A percentile compares a stretch with the other conserved stretches of the same genome.
Evolutionary conservation across 768 basidiomycete genomes (phyloP).

Genomic region (Heimioporus sp.): DNA sequence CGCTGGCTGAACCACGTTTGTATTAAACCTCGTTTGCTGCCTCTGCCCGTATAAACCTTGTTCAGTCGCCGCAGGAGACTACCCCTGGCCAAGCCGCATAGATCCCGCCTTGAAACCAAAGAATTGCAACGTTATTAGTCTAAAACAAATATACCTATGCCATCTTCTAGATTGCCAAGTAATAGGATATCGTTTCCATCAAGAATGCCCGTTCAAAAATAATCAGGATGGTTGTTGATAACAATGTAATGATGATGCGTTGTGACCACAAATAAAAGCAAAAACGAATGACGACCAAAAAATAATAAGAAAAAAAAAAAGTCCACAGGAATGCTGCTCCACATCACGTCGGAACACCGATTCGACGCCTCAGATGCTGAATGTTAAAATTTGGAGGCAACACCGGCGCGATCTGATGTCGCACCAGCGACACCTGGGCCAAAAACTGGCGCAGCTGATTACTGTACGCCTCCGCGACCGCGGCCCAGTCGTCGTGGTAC

Average conservation of each 20-base stretch:
- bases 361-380: constrained; percentile 30
- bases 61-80: too few species aligned
- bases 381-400: constrained; percentile 32
- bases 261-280: neutral
- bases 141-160: neutral
- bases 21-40: too few species aligned
- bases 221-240: neutral
- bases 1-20: too few species aligned
- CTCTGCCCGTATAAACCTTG: too few species aligned
- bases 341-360: constrained; percentile 22
- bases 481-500: constrained; percentile 27
- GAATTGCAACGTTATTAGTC: too few species aligned
- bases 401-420: constrained; percentile 31
- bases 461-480: constrained; percentile 29
- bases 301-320: neutral
- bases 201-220: too few species aligned
- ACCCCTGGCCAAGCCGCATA: too few species aligned
- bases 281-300: neutral
- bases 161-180: constrained; percentile 10
- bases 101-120: too few species aligned
- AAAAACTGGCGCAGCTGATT: constrained; percentile 29
- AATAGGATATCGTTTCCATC: constrained; percentile 5
- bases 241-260: neutral
- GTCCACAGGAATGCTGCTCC: neutral
- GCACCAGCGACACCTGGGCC: constrained; percentile 28